A percentile compares a stretch with the other conserved stretches of the same genome.
Evolutionary conservation across 1,284 basidiomycete species (phyloP).

Genomic region (Mrakiaceae sp.): DNA sequence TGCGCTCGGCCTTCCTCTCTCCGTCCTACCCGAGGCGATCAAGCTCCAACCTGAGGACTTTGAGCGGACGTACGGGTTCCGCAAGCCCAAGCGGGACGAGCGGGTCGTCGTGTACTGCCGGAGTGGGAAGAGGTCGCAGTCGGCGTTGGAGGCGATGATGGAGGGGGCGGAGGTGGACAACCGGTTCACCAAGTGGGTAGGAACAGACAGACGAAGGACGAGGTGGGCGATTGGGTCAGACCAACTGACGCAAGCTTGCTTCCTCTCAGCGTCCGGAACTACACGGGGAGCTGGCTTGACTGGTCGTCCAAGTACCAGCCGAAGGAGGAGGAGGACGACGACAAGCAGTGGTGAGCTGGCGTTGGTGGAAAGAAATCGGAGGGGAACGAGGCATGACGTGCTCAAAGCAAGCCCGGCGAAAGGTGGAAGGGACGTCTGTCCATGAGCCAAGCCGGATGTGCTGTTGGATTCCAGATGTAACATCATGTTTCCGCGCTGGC

Average conservation of each 20-base stretch:
- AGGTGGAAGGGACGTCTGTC: no score
- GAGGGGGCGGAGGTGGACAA: neutral
- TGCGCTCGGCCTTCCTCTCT: slow-evolving; percentile 84
- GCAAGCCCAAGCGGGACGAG: slow-evolving; percentile 63
- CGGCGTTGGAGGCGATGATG: slow-evolving; percentile 41
- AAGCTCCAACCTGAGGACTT: slow-evolving; percentile 51
- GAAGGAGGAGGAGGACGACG: slow-evolving; percentile 21
- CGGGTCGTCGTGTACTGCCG: slow-evolving; percentile 91
- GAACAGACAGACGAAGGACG: neutral
- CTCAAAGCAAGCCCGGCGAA: no score
- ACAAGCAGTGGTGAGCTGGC: slow-evolving; percentile 17
- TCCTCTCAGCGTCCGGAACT: slow-evolving; percentile 58
- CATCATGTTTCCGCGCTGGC: no score
- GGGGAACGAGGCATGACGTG: no score
- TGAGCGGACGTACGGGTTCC: slow-evolving; percentile 55
- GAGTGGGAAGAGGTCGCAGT: slow-evolving; percentile 71
- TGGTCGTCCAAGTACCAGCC: slow-evolving; percentile 55
- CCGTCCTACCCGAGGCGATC: slow-evolving; percentile 60
- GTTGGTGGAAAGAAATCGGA: no score
- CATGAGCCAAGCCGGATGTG: no score
- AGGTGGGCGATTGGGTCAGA: neutral
- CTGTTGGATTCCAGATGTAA: no score
- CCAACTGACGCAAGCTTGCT: no score
- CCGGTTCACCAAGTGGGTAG: slow-evolving; percentile 13
- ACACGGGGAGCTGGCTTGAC: slow-evolving; percentile 84